A percentile compares a stretch with the other conserved stretches of the same genome.
phyloP scores from a whole-genome alignment of 306 rosid genomes.

The Mucuna pruriens region DNA sequence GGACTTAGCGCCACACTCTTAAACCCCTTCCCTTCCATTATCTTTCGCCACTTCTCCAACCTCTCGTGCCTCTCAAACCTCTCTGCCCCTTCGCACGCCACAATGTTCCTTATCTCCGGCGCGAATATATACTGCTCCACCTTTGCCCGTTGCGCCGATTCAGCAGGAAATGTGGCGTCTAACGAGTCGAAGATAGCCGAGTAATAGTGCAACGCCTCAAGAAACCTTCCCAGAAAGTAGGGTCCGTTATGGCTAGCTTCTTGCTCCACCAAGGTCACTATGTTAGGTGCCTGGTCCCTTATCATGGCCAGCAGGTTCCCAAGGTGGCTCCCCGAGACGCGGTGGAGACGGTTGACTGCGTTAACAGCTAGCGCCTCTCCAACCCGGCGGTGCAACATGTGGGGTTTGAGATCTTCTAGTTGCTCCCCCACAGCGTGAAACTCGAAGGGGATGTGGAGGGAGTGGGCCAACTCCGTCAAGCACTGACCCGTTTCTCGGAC shows the following conservation, averaged over 20 bases:
- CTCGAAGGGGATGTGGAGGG: conserved; percentile 85
- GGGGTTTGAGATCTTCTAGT: conserved; percentile 69
- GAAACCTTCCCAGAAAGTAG: conserved; percentile 76
- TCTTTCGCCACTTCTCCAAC: conserved; percentile 88
- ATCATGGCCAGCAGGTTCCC: conserved; percentile 69
- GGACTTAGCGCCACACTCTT: conserved; percentile 74
- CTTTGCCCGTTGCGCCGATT: conserved; percentile 82
- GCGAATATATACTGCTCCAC: conserved; percentile 92
- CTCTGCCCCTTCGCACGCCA: conserved; percentile 77
- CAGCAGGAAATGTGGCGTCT: conserved; percentile 84
- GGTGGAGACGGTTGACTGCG: conserved; percentile 79
- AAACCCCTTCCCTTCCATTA: conserved; percentile 90
- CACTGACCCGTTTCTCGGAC: conserved; percentile 78
- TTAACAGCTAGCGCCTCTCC: conserved; percentile 89
- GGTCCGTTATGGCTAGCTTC: conserved; percentile 96
- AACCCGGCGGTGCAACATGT: conserved; percentile 80
- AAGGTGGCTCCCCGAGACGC: conserved; percentile 55
- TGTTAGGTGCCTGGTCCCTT: conserved; percentile 84
- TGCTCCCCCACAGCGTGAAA: conserved; percentile 81
- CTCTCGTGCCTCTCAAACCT: conserved; percentile 88
- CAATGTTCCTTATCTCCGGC: conserved; percentile 87
- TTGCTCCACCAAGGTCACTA: conserved; percentile 79
- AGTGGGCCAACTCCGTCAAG: conserved; percentile 66
- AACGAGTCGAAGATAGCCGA: conserved; percentile 87
- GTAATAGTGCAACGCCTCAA: conserved; percentile 81